A percentile compares a stretch with the other conserved stretches of the same genome.
Conservation (phyloP, 2,329 filamentous ascomycete genomes). For the Cercospora sojina region DNA sequence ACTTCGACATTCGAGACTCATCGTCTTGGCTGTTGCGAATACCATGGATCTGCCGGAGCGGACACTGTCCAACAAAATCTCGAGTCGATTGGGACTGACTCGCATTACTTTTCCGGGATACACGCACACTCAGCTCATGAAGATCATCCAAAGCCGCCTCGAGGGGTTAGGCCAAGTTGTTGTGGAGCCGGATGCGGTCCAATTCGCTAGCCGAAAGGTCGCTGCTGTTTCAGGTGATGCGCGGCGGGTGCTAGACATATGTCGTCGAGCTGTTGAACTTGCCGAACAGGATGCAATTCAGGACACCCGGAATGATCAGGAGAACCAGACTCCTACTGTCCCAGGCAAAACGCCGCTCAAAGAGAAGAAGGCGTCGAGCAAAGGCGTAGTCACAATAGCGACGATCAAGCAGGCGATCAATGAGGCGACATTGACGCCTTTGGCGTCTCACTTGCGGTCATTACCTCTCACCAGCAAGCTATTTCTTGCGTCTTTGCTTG, state of each 20-base stretch:
- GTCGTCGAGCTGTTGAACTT: constrained; percentile 88
- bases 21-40: constrained; percentile 95
- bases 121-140: constrained; percentile 94
- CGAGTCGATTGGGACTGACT: constrained; percentile 77
- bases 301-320: constrained; percentile 29
- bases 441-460: constrained; percentile 82
- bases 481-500: constrained; percentile 77
- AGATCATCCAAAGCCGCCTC: constrained; percentile 92
- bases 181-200: constrained; percentile 87
- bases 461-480: constrained; percentile 81
- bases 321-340: constrained; percentile 53
- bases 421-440: constrained; percentile 87
- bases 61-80: constrained; percentile 97
- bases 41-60: constrained; percentile 98
- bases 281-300: constrained; percentile 68
- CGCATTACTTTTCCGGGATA: constrained; percentile 97
- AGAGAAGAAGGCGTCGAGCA: constrained; percentile 41
- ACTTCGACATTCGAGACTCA: constrained; percentile 83
- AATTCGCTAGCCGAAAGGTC: constrained; percentile 95
- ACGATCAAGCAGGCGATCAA: constrained; percentile 93
- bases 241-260: constrained; percentile 88
- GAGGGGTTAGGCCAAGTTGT: constrained; percentile 79
- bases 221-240: constrained; percentile 95
- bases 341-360: constrained; percentile 58
- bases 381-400: constrained; percentile 75